Base-by-base conservation (phyloP, 2,329 filamentous ascomycete species). In the Aspergillus sp. region DNA sequence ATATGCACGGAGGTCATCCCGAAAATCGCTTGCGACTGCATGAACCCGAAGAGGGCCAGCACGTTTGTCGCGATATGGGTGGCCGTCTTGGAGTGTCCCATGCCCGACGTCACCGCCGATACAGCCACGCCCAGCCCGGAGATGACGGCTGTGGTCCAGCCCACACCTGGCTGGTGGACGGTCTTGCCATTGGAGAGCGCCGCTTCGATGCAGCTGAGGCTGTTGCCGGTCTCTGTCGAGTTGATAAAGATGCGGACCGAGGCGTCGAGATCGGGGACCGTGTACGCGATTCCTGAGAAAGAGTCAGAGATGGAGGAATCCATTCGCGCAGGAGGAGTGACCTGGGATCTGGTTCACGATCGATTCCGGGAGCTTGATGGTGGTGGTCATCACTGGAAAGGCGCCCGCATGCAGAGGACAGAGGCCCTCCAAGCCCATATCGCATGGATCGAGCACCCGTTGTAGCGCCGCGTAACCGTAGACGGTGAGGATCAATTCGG, bases 11-110 rank as follows among this genome's bases (percentile, higher is more conserved):
- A 83, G 47, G 86, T 89, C 72, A 96, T 86, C 56, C 92, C 92
- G 63, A 95, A 79, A 72, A 96, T 90, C 30, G 92, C 91, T 73
- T 96, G 91, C 3, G 89, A 85, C 73, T 96, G 93, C 80, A 96
- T 95, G 74, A 94, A 96, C 54, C 88, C 84, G 68, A 96, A 95
- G 30, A 96, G 84, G 14, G 92, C 92, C 59, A 96, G 81, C 2
- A 92, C 90, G 67, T 95, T 96, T 49, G 91, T 88, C 49, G 92
- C 92, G 56, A 96, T 88, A 73, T 96, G 92, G 46, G 93, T 90
- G 41, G 93, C 92, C 3, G 93, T 92, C 70, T 96, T 96, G 46
- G 90, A 89, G 72, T 96, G 90, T 13, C 93, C 92, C 3, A 96
- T 78, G 35, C 90, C 90, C 26, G 91, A 95, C 20, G 93, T 88